Evolutionary conservation across 2,329 filamentous ascomycete genomes (phyloP).

Genomic region (Scedosporium aurantiacum): DNA sequence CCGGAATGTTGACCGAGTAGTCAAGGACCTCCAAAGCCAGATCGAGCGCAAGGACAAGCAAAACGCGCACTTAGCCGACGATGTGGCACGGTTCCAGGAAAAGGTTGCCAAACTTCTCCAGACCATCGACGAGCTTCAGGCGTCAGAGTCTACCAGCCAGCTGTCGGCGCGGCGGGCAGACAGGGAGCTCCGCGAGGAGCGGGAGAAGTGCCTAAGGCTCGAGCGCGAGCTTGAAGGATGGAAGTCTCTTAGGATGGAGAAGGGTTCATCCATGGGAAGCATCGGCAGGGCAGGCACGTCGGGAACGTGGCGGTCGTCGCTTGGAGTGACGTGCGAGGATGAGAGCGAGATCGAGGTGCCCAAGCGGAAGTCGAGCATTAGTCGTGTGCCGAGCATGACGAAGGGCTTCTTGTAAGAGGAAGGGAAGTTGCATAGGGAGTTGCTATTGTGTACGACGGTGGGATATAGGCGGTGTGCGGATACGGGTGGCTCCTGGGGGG

Average conservation of each 20-base stretch:
- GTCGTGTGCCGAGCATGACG: conserved; percentile 54
- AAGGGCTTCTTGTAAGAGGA: conserved; percentile 60
- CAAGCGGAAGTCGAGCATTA: conserved; percentile 55
- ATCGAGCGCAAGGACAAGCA: conserved; percentile 90
- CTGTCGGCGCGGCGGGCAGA: conserved; percentile 76
- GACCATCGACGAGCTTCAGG: conserved; percentile 89
- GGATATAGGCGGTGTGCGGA: neutral
- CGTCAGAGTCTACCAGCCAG: conserved; percentile 71
- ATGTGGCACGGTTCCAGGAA: conserved; percentile 75
- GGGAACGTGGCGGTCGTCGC: conserved; percentile 34
- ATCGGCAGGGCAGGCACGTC: conserved; percentile 17
- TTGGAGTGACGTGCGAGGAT: conserved; percentile 25
- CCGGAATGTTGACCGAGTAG: conserved; percentile 84
- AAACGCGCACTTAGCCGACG: conserved; percentile 68
- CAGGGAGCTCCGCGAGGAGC: conserved; percentile 79
- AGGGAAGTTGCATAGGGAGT: neutral
- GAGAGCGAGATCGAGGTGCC: conserved; percentile 43
- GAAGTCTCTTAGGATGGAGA: conserved; percentile 66
- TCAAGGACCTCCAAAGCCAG: conserved; percentile 86
- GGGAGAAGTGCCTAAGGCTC: conserved; percentile 68
- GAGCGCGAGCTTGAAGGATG: conserved; percentile 80
- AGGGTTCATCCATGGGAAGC: conserved; percentile 26
- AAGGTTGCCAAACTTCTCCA: conserved; percentile 81
- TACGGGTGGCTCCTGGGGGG: neutral
- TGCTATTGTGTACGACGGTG: neutral